A percentile compares a stretch with the other conserved stretches of the same genome.
These are phyloP conservation scores for Pachyrhizus erosus DNA, from an alignment of 306 rosid genomes.

Conservation along the genomic window DNA sequence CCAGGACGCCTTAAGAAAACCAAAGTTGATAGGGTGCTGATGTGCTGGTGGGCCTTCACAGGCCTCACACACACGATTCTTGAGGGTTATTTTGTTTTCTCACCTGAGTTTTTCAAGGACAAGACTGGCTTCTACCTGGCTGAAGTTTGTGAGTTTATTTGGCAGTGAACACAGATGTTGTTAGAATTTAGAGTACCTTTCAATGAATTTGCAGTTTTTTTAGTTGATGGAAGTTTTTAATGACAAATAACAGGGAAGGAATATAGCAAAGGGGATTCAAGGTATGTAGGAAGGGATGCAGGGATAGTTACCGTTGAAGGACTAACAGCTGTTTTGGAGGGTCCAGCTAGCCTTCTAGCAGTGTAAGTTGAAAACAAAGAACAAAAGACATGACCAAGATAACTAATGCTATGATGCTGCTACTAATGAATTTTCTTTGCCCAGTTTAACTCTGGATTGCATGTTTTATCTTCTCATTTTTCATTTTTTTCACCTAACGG, in stretches of 20 bases:
- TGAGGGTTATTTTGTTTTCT: slow-evolving; percentile 84
- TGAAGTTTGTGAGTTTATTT: slow-evolving; percentile 83
- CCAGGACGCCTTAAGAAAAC: slow-evolving; percentile 70
- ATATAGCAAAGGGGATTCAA: slow-evolving; percentile 97
- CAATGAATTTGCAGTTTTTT: not conserved
- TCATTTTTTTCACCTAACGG: not conserved
- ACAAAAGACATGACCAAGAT: not conserved
- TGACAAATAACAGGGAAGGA: slow-evolving; percentile 79
- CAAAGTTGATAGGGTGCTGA: slow-evolving; percentile 74
- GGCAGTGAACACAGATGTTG: not conserved
- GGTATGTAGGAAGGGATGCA: slow-evolving; percentile 81
- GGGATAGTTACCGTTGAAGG: slow-evolving; percentile 80
- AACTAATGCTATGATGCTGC: not conserved
- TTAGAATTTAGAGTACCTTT: not conserved
- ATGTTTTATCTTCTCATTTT: not conserved
- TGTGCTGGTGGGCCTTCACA: slow-evolving; percentile 98
- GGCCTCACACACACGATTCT: slow-evolving; percentile 84
- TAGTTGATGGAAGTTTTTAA: slow-evolving; percentile 18
- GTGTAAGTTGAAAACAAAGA: slow-evolving; percentile 62
- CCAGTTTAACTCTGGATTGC: not conserved
- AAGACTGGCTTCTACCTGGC: slow-evolving; percentile 71
- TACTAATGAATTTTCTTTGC: not conserved
- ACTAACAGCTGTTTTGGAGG: slow-evolving; percentile 75
- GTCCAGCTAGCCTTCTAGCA: slow-evolving; percentile 86
- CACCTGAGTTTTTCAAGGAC: slow-evolving; percentile 86